Conservation (phyloP, 805 yeast species). For the Metschnikowia arizonensis region DNA sequence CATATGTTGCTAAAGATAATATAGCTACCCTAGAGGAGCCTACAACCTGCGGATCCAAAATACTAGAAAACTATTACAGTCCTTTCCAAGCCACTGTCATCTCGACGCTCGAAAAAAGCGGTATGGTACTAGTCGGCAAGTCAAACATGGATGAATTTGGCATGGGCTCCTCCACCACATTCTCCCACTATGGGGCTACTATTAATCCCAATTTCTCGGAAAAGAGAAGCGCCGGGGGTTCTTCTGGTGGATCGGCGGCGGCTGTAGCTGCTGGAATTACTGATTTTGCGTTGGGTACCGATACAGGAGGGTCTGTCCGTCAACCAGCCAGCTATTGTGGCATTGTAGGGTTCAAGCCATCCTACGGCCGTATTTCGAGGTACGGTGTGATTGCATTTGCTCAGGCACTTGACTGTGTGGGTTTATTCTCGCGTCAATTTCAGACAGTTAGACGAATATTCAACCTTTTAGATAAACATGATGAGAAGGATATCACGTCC, state of each 20-base stretch:
- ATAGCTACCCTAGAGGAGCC: constrained; percentile 58
- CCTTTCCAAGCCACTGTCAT: constrained; percentile 83
- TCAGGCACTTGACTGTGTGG: constrained; percentile 92
- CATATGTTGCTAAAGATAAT: constrained; percentile 63
- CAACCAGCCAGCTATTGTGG: constrained; percentile 88
- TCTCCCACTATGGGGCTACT: constrained; percentile 55
- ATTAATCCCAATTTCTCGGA: constrained; percentile 42
- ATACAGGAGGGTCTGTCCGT: constrained; percentile 95
- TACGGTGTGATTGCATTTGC: constrained; percentile 93
- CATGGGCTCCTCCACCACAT: constrained; percentile 78
- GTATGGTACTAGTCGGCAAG: constrained; percentile 65
- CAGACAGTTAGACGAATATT: constrained; percentile 47
- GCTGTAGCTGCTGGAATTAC: constrained; percentile 72
- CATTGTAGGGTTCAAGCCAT: constrained; percentile 83
- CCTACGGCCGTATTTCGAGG: constrained; percentile 87
- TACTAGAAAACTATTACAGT: constrained; percentile 55
- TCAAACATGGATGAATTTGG: constrained; percentile 96
- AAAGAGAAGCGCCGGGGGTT: constrained; percentile 65
- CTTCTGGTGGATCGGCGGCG: constrained; percentile 95
- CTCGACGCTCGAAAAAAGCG: constrained; percentile 46
- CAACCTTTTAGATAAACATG: constrained; percentile 53
- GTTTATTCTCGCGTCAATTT: constrained; percentile 59
- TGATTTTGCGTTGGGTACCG: constrained; percentile 85
- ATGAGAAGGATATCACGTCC: constrained; percentile 77
- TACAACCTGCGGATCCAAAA: constrained; percentile 76